Conservation (phyloP, 2,329 filamentous ascomycete genomes). For the Penicillium sp. region DNA sequence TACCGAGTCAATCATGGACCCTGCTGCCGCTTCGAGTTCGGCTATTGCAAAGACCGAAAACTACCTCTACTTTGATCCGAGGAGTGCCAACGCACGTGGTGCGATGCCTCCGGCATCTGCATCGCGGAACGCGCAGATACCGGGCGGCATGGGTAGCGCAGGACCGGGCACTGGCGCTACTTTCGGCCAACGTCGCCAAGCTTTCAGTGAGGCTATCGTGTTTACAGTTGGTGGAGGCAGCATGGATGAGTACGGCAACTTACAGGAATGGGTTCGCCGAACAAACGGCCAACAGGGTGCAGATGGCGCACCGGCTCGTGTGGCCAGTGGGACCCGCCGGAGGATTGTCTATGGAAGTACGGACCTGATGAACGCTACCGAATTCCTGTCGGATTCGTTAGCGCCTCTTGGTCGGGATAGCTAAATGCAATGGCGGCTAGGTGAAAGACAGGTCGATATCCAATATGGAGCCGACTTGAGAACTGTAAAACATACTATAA, state of each 20-base stretch:
- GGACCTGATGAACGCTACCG: slow-evolving; percentile 61
- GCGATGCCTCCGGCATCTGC: slow-evolving; percentile 78
- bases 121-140: slow-evolving; percentile 43
- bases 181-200: slow-evolving; percentile 86
- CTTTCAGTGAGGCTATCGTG: slow-evolving; percentile 86
- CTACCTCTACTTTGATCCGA: slow-evolving; percentile 95
- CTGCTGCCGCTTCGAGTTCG: slow-evolving; percentile 78
- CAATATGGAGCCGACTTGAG: slow-evolving; percentile 1
- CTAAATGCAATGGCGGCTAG: slow-evolving; percentile 22
- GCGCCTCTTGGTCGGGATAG: slow-evolving; percentile 56
- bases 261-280: slow-evolving; percentile 90
- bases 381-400: slow-evolving; percentile 58
- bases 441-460: background rate
- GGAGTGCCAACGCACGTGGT: slow-evolving; percentile 86
- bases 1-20: slow-evolving; percentile 97
- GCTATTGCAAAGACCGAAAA: slow-evolving; percentile 95
- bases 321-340: slow-evolving; percentile 58
- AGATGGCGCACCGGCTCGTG: slow-evolving; percentile 37
- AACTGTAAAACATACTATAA: slow-evolving; percentile 25
- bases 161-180: slow-evolving; percentile 71
- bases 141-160: slow-evolving; percentile 39
- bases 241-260: slow-evolving; percentile 97
- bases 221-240: slow-evolving; percentile 93
- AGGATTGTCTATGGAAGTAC: slow-evolving; percentile 94
- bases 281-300: slow-evolving; percentile 57